These are phyloP conservation scores for Heritiera littoralis DNA, from an alignment of 345 rosid genomes.

Conservation along the genomic window DNA sequence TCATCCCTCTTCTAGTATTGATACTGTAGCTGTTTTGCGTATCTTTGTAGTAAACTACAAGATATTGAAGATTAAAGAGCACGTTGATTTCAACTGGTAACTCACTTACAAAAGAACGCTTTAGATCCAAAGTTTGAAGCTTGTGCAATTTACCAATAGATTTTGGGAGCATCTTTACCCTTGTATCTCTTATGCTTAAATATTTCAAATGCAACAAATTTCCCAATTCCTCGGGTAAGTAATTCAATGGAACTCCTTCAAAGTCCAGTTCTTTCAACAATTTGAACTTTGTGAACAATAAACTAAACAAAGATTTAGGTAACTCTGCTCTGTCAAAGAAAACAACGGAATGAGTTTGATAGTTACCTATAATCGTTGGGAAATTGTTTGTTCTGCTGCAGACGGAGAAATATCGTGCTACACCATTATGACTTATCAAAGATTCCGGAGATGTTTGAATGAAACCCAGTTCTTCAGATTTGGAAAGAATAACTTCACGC, in stretches of 20 bases:
- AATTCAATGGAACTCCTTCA: constrained; percentile 20
- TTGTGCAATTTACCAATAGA: constrained; percentile 26
- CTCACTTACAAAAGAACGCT: no score
- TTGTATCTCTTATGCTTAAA: constrained; percentile 26
- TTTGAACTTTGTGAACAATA: constrained; percentile 10
- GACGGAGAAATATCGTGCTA: not conserved
- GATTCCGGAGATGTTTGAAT: not conserved
- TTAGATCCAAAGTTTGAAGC: not conserved
- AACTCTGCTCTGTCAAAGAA: constrained; percentile 8
- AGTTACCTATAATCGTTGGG: not conserved
- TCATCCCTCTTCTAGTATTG: no score
- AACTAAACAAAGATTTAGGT: not conserved
- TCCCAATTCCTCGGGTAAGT: constrained; percentile 20
- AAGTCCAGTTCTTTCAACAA: constrained; percentile 29
- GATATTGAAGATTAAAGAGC: no score
- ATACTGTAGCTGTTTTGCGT: no score
- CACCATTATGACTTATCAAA: not conserved
- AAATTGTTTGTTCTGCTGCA: not conserved
- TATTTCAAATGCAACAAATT: constrained; percentile 23
- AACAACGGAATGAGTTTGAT: constrained; percentile 17
- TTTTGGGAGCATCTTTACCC: constrained; percentile 20
- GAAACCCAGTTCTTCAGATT: not conserved
- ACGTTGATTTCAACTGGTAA: no score
- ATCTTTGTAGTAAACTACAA: no score
- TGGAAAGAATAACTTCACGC: not conserved